Base-by-base conservation (phyloP, 306 rosid species). In the Fragaria iinumae region DNA sequence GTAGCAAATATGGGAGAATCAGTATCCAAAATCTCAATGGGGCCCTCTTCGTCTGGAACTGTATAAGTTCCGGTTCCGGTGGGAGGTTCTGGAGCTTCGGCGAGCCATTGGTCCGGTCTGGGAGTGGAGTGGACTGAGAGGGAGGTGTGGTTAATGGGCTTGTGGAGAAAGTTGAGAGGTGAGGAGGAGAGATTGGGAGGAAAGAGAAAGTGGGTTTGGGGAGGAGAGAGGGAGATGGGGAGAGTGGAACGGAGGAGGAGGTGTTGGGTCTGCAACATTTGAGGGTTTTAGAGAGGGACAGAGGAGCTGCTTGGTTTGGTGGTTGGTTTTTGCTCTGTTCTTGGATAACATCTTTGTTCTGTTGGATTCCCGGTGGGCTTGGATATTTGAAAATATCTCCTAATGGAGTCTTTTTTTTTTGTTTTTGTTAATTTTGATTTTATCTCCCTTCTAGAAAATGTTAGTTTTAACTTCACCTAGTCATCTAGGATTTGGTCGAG, bases 1-100 rank as follows among this genome's bases (percentile, higher is more conserved):
- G 90, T 77, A 29, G 93, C 88, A 70, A 95, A 87, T 72, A 95
- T 72, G 66, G 99, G 86, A 70, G 90, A 84, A 41, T 87, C n/a
- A 6, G 91, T 55, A 3, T 67, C 59, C 14, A 91, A 86, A 44
- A 95, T 86, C 56, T 95, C 90, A 2, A 92, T 27, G 75, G 97
- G 97, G 5, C 97, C 99, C 25, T 88, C 91, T 32, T 69, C 67
- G 3, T 55, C 83, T 43, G 72, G 67, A 5, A 49, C 62, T 11
- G n/a, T n/a, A 12, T 70, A 50, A 6, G 49, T 50, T 5, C 78
- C 70, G 18, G 80, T 25, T 4, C 83, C 44, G 48, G 67, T 44
- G 5, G 86, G 23, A 49, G 86, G 74, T 8, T 87, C 87, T 50
- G 83, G 23, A 10, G 82, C 87, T 67, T 88, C 85, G 29, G 89